These are phyloP conservation scores for Tricholoma saponaceum DNA, from an alignment of 768 basidiomycete species.

Conservation along the genomic window DNA sequence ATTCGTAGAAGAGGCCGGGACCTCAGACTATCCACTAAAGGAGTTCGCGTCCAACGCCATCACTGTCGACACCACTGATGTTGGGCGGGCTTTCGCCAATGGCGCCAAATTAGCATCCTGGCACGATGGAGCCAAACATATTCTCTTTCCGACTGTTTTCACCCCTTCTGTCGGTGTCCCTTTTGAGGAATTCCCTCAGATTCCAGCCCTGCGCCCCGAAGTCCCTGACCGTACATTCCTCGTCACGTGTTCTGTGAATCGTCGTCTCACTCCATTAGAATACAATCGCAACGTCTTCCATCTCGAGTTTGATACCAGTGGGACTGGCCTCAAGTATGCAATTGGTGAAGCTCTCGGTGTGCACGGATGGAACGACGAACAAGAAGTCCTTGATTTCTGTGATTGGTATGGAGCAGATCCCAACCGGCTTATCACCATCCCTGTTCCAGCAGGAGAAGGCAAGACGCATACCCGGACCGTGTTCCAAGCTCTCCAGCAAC, in stretches of 20 bases:
- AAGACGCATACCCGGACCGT: constrained; percentile 90
- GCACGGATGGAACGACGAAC: constrained; percentile 95
- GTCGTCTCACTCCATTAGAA: constrained; percentile 88
- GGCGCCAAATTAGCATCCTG: constrained; percentile 63
- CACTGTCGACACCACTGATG: constrained; percentile 55
- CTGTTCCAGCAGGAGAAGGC: constrained; percentile 59
- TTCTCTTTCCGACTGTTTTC: constrained; percentile 85
- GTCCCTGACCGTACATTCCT: constrained; percentile 87
- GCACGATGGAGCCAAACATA: constrained; percentile 85
- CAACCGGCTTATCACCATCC: constrained; percentile 74
- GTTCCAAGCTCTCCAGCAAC: constrained; percentile 93
- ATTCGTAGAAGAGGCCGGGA: constrained; percentile 12
- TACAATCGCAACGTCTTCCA: constrained; percentile 99
- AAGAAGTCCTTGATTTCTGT: constrained; percentile 88
- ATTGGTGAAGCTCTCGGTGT: constrained; percentile 97
- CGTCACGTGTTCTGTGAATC: constrained; percentile 91
- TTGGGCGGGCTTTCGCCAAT: constrained; percentile 53
- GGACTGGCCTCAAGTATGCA: constrained; percentile 91
- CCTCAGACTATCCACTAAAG: constrained; percentile 35
- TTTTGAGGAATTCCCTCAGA: constrained; percentile 45
- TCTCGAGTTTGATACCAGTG: constrained; percentile 88
- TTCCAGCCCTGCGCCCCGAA: constrained; percentile 81
- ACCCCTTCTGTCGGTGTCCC: constrained; percentile 39
- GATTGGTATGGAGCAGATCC: constrained; percentile 88
- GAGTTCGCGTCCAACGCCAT: constrained; percentile 73